These are phyloP conservation scores for Onygenales sp. DNA, from an alignment of 2,329 filamentous ascomycete species.

Conservation along the genomic window DNA sequence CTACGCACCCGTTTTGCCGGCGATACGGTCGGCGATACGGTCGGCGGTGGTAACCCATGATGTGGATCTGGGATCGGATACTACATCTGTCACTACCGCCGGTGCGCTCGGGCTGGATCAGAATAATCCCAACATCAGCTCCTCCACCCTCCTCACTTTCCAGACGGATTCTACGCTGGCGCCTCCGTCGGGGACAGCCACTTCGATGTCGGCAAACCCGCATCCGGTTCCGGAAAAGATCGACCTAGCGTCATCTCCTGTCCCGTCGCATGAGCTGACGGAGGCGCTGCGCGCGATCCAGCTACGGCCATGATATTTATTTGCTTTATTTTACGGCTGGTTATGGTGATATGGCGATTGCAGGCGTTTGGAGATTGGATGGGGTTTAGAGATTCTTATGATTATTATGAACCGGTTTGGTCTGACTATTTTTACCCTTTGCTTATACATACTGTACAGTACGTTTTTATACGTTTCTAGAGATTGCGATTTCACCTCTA, in stretches of 20 bases:
- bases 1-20: too few species aligned
- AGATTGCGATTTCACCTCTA: too few species aligned
- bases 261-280: not conserved
- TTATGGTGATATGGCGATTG: not conserved
- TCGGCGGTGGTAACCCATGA: too few species aligned
- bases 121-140: constrained; percentile 4
- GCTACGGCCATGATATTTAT: constrained; percentile 1
- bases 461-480: too few species aligned
- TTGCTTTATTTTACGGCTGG: not conserved
- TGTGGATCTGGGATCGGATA: not conserved
- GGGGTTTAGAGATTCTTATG: too few species aligned
- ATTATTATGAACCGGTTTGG: too few species aligned
- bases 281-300: not conserved
- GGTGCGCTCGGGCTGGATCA: not conserved
- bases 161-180: constrained; percentile 2
- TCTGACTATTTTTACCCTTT: too few species aligned
- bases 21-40: too few species aligned
- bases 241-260: not conserved
- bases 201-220: not conserved
- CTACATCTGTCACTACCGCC: not conserved
- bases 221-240: constrained; percentile 17
- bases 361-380: too few species aligned
- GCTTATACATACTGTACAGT: too few species aligned
- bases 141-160: constrained; percentile 7
- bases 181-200: not conserved